phyloP scores from a whole-genome alignment of 345 rosid genomes.

The Pistacia atlantica region DNA sequence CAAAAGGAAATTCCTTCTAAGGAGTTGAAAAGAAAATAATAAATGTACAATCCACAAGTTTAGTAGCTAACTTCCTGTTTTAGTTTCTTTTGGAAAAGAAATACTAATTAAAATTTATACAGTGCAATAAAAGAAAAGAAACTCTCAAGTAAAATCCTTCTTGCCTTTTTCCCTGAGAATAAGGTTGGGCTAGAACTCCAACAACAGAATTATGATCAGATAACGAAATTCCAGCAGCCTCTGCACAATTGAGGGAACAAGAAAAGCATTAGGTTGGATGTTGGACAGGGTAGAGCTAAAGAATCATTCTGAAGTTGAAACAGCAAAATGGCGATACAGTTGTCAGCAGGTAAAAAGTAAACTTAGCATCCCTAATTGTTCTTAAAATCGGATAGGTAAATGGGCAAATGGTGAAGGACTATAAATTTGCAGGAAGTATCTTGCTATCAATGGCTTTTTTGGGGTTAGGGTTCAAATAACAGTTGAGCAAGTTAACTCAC shows the following conservation, averaged over 20 bases:
- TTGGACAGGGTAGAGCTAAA: conserved; percentile 14
- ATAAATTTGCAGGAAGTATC: background rate
- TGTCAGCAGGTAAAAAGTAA: conserved; percentile 5
- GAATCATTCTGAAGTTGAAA: conserved; percentile 8
- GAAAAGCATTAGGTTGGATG: background rate
- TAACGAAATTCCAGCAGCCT: conserved; percentile 62
- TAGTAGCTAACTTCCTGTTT: background rate
- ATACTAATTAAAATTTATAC: background rate
- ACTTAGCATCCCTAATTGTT: conserved; percentile 10
- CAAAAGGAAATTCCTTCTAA: conserved; percentile 30
- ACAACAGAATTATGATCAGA: conserved; percentile 59
- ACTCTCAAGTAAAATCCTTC: conserved; percentile 24
- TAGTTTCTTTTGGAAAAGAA: background rate
- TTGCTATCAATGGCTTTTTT: background rate
- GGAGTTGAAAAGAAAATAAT: conserved; percentile 7
- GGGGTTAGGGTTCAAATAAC: background rate
- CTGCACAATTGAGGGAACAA: conserved; percentile 45
- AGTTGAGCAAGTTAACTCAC: background rate
- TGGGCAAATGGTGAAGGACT: background rate
- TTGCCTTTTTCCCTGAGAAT: conserved; percentile 70
- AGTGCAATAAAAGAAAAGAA: conserved; percentile 10
- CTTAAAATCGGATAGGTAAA: background rate
- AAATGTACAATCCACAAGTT: background rate
- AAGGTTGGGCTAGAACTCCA: conserved; percentile 82
- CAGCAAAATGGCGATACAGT: background rate